Percentiles rank a stretch among this genome's conserved stretches.
phyloP scores from a whole-genome alignment of 805 yeast genomes.

The Yarrowia yakushimensis region DNA sequence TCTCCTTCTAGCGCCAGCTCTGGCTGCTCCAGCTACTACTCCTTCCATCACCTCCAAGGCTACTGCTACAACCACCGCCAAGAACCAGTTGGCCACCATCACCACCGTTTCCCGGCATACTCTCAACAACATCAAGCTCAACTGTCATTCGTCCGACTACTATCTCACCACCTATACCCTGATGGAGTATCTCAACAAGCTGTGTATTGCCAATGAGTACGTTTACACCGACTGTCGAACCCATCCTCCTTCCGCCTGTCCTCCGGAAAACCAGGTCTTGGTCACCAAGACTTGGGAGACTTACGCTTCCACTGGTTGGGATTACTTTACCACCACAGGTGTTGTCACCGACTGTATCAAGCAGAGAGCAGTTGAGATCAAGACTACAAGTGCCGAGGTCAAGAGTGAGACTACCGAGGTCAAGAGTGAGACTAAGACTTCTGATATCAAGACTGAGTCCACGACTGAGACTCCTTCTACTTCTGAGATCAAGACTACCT shows the following conservation, averaged over 20 bases:
- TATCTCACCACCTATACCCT: neutral
- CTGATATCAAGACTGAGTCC: too few species aligned
- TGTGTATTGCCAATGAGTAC: neutral
- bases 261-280: neutral
- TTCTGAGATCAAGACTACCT: neutral
- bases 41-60: neutral
- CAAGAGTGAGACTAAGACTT: neutral
- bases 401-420: neutral
- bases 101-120: neutral
- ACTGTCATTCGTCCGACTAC: neutral
- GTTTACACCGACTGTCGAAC: neutral
- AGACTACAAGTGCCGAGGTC: too few species aligned
- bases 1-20: neutral
- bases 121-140: neutral
- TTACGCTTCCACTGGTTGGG: neutral
- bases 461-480: neutral
- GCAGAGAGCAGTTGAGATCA: neutral
- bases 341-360: neutral
- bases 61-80: neutral
- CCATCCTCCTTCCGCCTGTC: neutral
- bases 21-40: neutral
- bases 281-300: neutral
- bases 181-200: neutral
- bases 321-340: neutral
- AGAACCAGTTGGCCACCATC: neutral